Evolutionary conservation across 164 flowering plant genomes (phyloP).

Genomic region (Taxillus chinensis): DNA sequence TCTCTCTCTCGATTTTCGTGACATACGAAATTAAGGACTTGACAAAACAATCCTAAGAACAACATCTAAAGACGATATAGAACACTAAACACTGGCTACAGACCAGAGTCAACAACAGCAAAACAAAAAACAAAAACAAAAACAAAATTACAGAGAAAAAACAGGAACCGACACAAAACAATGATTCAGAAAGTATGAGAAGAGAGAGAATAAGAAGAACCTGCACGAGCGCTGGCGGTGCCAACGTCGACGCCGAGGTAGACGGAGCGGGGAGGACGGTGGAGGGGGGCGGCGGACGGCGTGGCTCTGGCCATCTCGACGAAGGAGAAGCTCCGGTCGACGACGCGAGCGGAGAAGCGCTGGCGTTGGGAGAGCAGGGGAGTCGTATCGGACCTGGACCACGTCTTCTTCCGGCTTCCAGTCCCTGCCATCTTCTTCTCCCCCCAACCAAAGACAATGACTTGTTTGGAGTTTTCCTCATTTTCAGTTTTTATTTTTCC

Average conservation of each 20-base stretch:
- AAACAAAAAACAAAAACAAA: too few relatives aligned
- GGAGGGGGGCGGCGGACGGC: conserved; percentile 9
- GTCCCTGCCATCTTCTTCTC: not conserved
- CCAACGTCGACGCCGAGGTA: conserved; percentile 94
- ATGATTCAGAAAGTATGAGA: not conserved
- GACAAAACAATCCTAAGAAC: too few relatives aligned
- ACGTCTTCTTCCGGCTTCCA: conserved; percentile 8
- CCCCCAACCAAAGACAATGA: too few relatives aligned
- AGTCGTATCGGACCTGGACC: conserved; percentile 18
- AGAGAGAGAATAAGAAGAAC: conserved; percentile 19
- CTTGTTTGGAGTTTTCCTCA: too few relatives aligned
- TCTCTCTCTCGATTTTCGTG: too few relatives aligned
- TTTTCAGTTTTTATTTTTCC: too few relatives aligned
- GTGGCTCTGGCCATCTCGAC: conserved; percentile 41
- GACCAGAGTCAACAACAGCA: too few relatives aligned
- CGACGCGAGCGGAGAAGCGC: not conserved
- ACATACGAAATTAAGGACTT: too few relatives aligned
- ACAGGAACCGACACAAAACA: not conserved
- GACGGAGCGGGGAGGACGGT: conserved; percentile 25
- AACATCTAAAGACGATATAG: too few relatives aligned
- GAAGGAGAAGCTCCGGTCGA: conserved; percentile 11
- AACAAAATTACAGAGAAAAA: not conserved
- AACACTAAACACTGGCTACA: too few relatives aligned
- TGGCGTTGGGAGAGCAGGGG: conserved; percentile 17
- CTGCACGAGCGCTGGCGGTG: conserved; percentile 98